Conservation (phyloP, 495 filamentous ascomycete genomes). For the Aspergillus asperescens region DNA sequence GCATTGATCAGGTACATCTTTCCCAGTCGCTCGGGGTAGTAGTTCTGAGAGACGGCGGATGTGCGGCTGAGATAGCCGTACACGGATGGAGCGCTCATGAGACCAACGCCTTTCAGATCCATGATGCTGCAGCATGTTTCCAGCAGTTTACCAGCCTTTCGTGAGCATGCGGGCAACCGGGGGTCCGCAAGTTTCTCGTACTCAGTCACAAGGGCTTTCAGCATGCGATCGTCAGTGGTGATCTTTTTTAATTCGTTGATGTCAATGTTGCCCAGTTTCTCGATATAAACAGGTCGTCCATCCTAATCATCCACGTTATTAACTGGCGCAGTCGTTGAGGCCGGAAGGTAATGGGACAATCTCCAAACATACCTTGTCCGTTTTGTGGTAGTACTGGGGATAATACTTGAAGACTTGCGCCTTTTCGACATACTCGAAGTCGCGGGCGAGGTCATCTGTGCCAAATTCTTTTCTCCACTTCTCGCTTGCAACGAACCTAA, state of each 20-base stretch:
- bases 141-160: conserved; percentile 80
- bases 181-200: conserved; percentile 95
- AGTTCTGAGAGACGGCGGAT: conserved; percentile 86
- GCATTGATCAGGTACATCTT: conserved; percentile 96
- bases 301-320: conserved; percentile 52
- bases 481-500: conserved; percentile 86
- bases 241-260: conserved; percentile 86
- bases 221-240: conserved; percentile 87
- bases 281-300: conserved; percentile 94
- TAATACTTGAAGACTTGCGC: conserved; percentile 84
- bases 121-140: conserved; percentile 98
- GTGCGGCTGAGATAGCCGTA: conserved; percentile 79
- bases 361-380: conserved; percentile 68
- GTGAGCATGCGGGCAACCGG: conserved; percentile 88
- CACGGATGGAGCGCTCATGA: conserved; percentile 73
- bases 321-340: conserved; percentile 1
- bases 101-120: conserved; percentile 89
- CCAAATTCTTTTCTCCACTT: conserved; percentile 84
- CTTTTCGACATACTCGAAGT: conserved; percentile 89
- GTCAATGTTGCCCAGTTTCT: conserved; percentile 92
- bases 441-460: conserved; percentile 76
- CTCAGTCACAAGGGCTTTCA: conserved; percentile 90
- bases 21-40: conserved; percentile 92
- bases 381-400: conserved; percentile 99
- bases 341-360: neutral